phyloP scores from a whole-genome alignment of 768 basidiomycete species.

The Mycena filopes region DNA sequence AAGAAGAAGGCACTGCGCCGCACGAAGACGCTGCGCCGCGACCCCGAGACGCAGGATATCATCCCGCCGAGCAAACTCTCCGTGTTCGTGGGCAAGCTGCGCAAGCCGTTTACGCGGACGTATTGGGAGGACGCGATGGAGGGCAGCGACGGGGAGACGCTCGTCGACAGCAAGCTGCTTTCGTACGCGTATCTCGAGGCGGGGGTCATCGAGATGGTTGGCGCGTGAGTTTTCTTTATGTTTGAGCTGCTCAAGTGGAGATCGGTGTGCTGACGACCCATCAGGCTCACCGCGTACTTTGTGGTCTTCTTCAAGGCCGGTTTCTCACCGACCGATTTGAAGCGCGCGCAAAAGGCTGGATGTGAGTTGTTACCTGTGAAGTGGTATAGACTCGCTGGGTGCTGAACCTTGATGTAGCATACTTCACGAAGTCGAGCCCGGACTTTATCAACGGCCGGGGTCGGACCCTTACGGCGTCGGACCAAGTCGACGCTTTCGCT shows the following conservation, averaged over 20 bases:
- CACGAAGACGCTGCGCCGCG: conserved; percentile 62
- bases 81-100: conserved; percentile 48
- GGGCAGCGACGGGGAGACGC: conserved; percentile 62
- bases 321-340: conserved; percentile 68
- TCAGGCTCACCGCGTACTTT: conserved; percentile 71
- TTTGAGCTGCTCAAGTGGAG: neutral
- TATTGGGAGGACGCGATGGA: conserved; percentile 72
- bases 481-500: conserved; percentile 68
- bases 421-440: conserved; percentile 59
- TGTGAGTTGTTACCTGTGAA: conserved; percentile 38
- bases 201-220: conserved; percentile 68
- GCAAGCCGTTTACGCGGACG: conserved; percentile 62
- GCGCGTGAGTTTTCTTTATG: conserved; percentile 51
- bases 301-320: conserved; percentile 73
- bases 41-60: conserved; percentile 61
- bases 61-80: conserved; percentile 55
- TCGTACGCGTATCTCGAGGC: conserved; percentile 77
- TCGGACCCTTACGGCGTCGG: conserved; percentile 50
- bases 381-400: neutral
- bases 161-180: conserved; percentile 70
- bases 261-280: neutral
- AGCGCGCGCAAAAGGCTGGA: conserved; percentile 56
- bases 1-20: conserved; percentile 69
- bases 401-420: conserved; percentile 44
- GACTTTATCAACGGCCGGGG: conserved; percentile 68